Evolutionary conservation across 768 basidiomycete species (phyloP).

Genomic region (Hericium coralloides): DNA sequence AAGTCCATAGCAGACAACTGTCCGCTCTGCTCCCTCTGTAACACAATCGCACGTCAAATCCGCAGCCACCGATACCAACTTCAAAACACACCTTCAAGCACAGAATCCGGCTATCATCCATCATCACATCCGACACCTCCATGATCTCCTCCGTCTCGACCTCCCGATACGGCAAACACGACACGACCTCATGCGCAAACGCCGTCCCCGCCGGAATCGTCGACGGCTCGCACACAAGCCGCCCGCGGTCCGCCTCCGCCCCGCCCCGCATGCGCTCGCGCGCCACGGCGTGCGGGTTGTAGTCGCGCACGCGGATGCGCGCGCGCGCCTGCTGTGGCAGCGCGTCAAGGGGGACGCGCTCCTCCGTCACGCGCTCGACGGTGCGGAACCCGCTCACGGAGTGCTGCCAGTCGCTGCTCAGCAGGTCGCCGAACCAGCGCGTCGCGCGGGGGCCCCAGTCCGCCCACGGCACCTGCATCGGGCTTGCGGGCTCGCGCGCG

Average conservation of each 20-base stretch:
- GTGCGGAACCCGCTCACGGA: conserved; percentile 43
- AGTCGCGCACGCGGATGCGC: conserved; percentile 3
- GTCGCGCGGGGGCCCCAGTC: conserved; percentile 44
- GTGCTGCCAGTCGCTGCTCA: conserved; percentile 48
- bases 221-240: conserved; percentile 32
- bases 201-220: conserved; percentile 34
- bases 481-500: conserved; percentile 3
- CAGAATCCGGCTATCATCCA: conserved; percentile 43
- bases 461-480: conserved; percentile 27
- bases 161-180: conserved; percentile 42
- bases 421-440: conserved; percentile 43
- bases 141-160: conserved; percentile 38
- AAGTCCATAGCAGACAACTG: neutral
- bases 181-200: conserved; percentile 38
- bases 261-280: neutral
- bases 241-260: neutral
- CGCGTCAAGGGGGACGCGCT: neutral
- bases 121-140: conserved; percentile 48
- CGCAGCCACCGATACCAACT: neutral
- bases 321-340: neutral
- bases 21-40: neutral
- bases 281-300: neutral
- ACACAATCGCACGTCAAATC: neutral
- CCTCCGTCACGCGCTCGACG: conserved; percentile 31
- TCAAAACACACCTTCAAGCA: conserved; percentile 33